Base-by-base conservation (phyloP, 345 rosid species). In the Mangifera indica region DNA sequence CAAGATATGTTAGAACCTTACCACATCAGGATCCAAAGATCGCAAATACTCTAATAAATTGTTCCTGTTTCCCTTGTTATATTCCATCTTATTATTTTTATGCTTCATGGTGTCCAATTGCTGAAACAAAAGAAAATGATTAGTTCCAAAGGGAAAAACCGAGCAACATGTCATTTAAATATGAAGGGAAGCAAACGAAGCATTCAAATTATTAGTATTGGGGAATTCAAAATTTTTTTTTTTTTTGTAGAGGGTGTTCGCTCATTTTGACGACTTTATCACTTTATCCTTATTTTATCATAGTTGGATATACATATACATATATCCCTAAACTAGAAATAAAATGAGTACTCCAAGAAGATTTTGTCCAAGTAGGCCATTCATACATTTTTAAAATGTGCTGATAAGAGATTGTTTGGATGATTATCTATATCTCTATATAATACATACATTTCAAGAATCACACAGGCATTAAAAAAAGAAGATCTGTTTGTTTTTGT, bases 11-110 rank as follows among this genome's bases (percentile, higher is more conserved):
- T 6, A 52, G 22, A 59, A 1, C 1, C 66, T 63, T 83, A 91
- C 98, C 96, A 86, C 85, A 73, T 86, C 84, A 4, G 89, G 71
- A 83, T 90, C 94, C 76, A 93, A 81, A 21, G 94, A 91, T 26
- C 97, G 89, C 53, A 93, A 79, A 82, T 93, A 93, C 75, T 93
- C 96, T 77, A 93, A 83, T 72, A 93, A 82, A 75, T 84, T 86
- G 48, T 93, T 91, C 79, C 83, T 85, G 77, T 63, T 87, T 69
- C 84, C 87, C 76, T 75, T 87, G 60, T 82, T 87, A 49, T 74
- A 72, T 73, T 87, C 92, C 55, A 88, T 87, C 66, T 3, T 77
- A 55, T 44, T 59, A 26, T 81, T 87, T 73, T 86, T 87, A 72
- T 80, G 80, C 86, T 86, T 87, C 72, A 83, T 82, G 10, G 87